Base-by-base conservation (phyloP, 352 stramenopile species). In the Phytophthora cryptogea region DNA sequence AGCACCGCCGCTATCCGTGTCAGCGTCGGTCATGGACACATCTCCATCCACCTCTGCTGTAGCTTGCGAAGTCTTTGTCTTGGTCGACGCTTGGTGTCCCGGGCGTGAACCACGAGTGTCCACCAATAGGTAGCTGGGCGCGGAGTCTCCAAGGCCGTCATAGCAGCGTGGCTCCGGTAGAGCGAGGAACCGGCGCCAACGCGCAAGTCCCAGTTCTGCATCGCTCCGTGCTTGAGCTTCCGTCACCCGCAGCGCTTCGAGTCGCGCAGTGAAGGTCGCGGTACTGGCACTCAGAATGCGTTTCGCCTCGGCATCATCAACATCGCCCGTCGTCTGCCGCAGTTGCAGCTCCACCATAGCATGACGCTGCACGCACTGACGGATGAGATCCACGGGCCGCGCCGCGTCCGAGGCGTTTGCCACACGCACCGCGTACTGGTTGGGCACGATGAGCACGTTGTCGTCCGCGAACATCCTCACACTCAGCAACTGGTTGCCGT, bases 391-490 rank as follows among this genome's bases (percentile, higher is more conserved):
- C 8, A 66, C 67, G 0, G 78, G 81, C 9, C 59, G 72, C 41
- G 55, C 16, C 35, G 83, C 86, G 46, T 73, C 50, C 6, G 67
- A 73, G 13, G 72, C 68, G 3, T 43, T 62, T 4, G 65, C 70
- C 1, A 88, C 43, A 3, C 74, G 72, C 45, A 88, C 54, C 30
- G 77, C 81, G 46, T 88, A 90, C 17, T 71, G 69, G 49, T 86
- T 89, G 5, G 69, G 63, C 36, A 90, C 65, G 5, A 64, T 62
- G 27, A 90, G 70, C 16, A 71, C 60, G 33, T 74, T 85, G 28
- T 83, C 70, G 47, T 90, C 76, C 6, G 74, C 72, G 41, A 90
- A 89, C 40, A 86, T 54, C 2, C 61, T 59, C 23, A 90, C 72
- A 8, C 62, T 79, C n/a, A 90, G 68, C 35, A 88, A 43, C 42